These are phyloP conservation scores for Ophiostoma sp. DNA, from an alignment of 2,329 filamentous ascomycete genomes.

Conservation along the genomic window DNA sequence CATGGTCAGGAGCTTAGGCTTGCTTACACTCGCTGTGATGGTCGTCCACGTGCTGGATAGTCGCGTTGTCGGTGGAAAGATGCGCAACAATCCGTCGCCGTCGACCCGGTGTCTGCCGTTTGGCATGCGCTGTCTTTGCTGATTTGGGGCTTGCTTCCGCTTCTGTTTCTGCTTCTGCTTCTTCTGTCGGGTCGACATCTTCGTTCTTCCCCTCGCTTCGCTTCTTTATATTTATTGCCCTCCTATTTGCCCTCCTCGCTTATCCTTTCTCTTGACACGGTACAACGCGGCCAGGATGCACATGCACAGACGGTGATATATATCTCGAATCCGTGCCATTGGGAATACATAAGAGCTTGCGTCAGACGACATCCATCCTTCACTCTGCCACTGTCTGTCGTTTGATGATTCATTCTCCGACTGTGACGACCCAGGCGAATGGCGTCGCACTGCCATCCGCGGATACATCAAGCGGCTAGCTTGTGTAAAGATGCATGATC, in stretches of 20 bases:
- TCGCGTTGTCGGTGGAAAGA: neutral
- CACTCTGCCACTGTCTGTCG: neutral
- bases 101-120: neutral
- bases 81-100: neutral
- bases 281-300: neutral
- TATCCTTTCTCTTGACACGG: neutral
- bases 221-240: neutral
- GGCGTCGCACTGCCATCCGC: neutral
- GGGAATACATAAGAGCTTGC: neutral
- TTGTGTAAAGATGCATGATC: neutral
- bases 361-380: neutral
- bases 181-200: neutral
- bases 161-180: neutral
- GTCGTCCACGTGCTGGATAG: neutral
- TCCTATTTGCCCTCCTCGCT: neutral
- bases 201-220: neutral
- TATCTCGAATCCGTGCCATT: neutral
- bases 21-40: constrained; percentile 2
- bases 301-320: neutral
- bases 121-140: neutral
- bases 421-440: neutral
- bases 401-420: neutral
- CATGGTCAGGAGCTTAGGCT: neutral
- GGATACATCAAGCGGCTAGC: neutral
- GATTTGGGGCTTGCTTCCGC: neutral